Evolutionary conservation across 495 filamentous ascomycete species (phyloP).

Genomic region (Cudoniella acicularis): DNA sequence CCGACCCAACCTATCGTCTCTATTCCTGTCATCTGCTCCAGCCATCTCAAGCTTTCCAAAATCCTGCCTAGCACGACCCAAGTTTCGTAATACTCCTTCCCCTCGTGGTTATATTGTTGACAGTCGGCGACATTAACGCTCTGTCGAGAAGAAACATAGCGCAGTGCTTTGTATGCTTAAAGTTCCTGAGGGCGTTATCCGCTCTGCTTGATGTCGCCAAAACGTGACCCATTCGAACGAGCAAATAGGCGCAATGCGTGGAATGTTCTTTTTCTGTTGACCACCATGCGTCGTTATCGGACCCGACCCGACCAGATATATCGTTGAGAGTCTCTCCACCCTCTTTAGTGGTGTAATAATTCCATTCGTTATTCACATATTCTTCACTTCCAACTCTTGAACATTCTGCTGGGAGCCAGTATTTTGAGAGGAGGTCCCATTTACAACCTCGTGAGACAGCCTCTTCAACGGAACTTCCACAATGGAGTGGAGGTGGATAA

Average conservation of each 20-base stretch:
- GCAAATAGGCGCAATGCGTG: not conserved
- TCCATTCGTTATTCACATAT: not conserved
- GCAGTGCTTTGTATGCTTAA: not conserved
- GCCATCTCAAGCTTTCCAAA: not conserved
- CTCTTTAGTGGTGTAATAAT: not conserved
- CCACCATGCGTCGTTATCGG: not conserved
- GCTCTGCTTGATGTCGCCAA: not conserved
- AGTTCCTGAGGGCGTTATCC: not conserved
- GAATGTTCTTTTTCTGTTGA: not conserved
- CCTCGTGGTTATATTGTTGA: not conserved
- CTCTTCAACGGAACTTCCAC: not conserved
- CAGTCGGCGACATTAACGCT: not conserved
- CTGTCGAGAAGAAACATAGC: not conserved
- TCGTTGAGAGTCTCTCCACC: not conserved
- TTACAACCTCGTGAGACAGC: not conserved
- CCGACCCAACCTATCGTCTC: too few species aligned
- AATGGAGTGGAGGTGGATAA: not conserved
- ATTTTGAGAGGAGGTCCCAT: not conserved
- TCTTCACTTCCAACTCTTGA: not conserved
- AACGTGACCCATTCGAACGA: not conserved
- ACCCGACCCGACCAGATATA: not conserved
- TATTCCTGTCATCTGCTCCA: not conserved
- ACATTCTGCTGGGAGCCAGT: not conserved
- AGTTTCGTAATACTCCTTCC: not conserved
- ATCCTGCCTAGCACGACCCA: not conserved